Base-by-base conservation (phyloP, 2,329 filamentous ascomycete species). In the Nothophoma quercina region DNA sequence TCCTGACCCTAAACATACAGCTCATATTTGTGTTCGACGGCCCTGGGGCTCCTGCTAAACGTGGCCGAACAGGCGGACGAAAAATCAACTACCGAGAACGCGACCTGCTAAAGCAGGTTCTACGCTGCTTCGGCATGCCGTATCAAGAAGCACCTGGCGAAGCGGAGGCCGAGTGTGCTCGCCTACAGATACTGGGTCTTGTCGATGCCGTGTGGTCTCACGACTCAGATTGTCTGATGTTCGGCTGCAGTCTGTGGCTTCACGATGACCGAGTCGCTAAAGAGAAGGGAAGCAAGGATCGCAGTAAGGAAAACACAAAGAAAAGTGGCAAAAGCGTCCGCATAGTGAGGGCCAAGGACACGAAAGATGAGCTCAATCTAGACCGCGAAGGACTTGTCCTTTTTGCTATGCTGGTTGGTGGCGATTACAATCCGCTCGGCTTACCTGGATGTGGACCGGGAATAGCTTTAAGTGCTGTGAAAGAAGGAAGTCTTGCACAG, bases 21-120 rank as follows among this genome's bases (percentile, higher is more conserved):
- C 72, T 81, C 1, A 58, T 84, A 6, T 83, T 85, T 49, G 77
- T 85, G 3, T 83, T 83, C 55, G 83, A 85, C 50, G 82, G 83
- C 1, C 71, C 79, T 8, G 75, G 77, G 13, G 77, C 70, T 50
- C 72, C 74, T 1, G 62, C 68, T 64, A 75, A 79, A 57, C 59
- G 71, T 12, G 64, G 67, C 8, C 57, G 72, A 32, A 41, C 59
- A 26, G 62, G 65, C 0, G 68, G 67, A 10, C 58, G 64, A 2
- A 65, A 57, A n/a, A 58, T 78, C 15, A 66, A 77, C 18, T 68
- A 67, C 35, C 56, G 76, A 10, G 51, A 64, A 43, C 64, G 68
- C 12, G 57, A 59, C 29, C 48, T 74, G 6, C 53, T 80, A 4
- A 66, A 77, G 23, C 65, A 77, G 40, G 54, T 68, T 39, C 69